phyloP scores from a whole-genome alignment of 257 asterid genomes.

The Nicotiana obtusifolia region DNA sequence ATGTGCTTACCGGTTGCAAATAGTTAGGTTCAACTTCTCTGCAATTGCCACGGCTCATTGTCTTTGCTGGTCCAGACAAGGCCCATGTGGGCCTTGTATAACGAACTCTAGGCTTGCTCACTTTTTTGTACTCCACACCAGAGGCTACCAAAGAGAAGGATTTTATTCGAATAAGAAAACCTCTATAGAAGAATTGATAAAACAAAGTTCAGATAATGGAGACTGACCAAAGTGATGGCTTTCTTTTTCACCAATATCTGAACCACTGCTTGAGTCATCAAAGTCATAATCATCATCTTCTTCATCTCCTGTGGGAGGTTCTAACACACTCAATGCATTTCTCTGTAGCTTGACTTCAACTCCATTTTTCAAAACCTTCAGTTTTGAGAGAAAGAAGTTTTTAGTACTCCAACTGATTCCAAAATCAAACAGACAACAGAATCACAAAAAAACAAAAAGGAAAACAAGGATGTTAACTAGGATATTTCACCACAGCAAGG shows the following conservation, averaged over 20 bases:
- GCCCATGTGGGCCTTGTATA: conserved; percentile 56
- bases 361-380: conserved; percentile 86
- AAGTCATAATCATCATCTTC: conserved; percentile 62
- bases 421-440: background rate
- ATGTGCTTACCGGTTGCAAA: conserved; percentile 42
- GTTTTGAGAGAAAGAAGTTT: background rate
- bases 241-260: conserved; percentile 60
- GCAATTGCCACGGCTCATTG: conserved; percentile 37
- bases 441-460: background rate
- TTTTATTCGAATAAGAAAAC: background rate
- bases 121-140: conserved; percentile 56
- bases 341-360: conserved; percentile 93
- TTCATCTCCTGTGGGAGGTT: conserved; percentile 89
- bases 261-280: conserved; percentile 76
- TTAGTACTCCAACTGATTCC: no score
- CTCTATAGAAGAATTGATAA: background rate
- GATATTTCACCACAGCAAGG: background rate
- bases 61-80: conserved; percentile 47
- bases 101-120: conserved; percentile 65
- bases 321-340: conserved; percentile 89
- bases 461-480: background rate
- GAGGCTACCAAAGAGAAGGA: conserved; percentile 45
- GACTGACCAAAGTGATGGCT: conserved; percentile 57
- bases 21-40: conserved; percentile 45
- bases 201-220: conserved; percentile 8